Conservation (phyloP, 2,329 filamentous ascomycete species). For the Colletotrichum camelliae region DNA sequence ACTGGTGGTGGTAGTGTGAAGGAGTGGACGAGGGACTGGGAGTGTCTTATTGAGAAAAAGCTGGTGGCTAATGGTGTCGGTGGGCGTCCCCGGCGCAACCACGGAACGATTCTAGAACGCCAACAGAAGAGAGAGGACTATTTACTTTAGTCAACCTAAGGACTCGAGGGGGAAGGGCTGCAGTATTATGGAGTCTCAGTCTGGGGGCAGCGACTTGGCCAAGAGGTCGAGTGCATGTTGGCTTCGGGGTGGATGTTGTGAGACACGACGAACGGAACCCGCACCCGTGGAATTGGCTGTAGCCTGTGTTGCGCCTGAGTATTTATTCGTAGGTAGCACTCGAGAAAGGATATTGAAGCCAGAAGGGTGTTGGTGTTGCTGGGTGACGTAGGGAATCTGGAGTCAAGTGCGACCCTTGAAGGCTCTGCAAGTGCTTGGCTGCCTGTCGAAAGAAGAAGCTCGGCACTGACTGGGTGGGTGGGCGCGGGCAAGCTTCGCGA, state of each 20-base stretch:
- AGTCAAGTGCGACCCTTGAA: neutral
- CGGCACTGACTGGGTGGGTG: neutral
- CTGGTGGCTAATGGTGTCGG: neutral
- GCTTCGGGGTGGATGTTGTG: neutral
- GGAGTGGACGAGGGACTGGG: neutral
- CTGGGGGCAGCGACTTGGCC: neutral
- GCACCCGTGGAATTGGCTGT: neutral
- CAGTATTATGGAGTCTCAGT: slow-evolving; percentile 11
- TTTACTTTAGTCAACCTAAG: neutral
- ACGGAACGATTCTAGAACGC: slow-evolving; percentile 8
- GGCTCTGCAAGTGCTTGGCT: neutral
- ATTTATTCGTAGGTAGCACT: neutral
- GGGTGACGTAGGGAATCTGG: slow-evolving; percentile 11
- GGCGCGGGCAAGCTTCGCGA: neutral
- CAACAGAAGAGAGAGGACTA: neutral
- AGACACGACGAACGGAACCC: neutral
- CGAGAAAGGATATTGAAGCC: neutral
- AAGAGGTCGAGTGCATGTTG: neutral
- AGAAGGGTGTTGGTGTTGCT: neutral
- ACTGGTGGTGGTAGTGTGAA: neutral
- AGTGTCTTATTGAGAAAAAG: neutral
- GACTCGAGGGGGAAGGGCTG: neutral
- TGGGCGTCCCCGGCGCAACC: slow-evolving; percentile 14
- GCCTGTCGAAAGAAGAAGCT: neutral
- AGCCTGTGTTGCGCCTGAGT: neutral